phyloP scores from a whole-genome alignment of 2,329 filamentous ascomycete genomes.

The Colletotrichum euphorbiae region DNA sequence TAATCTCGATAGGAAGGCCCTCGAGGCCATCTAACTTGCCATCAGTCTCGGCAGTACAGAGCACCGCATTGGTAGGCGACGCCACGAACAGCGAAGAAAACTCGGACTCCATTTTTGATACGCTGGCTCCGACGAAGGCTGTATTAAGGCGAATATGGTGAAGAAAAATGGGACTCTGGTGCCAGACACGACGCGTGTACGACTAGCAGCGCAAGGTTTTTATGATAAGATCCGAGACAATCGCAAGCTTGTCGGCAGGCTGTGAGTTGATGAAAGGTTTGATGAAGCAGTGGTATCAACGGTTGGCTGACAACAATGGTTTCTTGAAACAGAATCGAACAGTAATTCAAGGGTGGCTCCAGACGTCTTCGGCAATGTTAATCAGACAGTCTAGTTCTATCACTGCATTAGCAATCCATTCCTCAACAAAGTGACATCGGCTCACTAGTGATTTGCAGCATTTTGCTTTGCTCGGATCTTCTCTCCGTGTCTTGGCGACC shows the following conservation, averaged over 20 bases:
- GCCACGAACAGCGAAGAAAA: conserved; percentile 26
- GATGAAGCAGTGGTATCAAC: not conserved
- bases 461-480: conserved; percentile 11
- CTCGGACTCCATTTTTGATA: conserved; percentile 14
- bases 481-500: not conserved
- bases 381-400: conserved; percentile 5
- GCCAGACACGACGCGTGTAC: too few relatives aligned
- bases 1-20: conserved; percentile 58
- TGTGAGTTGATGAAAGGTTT: not conserved
- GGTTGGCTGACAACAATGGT: not conserved
- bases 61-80: not conserved
- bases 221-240: too few relatives aligned
- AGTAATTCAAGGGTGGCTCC: conserved; percentile 6
- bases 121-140: too few relatives aligned
- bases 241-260: too few relatives aligned
- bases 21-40: conserved; percentile 42
- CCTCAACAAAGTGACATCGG: not conserved
- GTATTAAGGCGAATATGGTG: too few relatives aligned
- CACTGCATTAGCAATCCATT: not conserved
- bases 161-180: too few relatives aligned
- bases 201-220: too few relatives aligned
- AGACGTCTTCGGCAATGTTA: conserved; percentile 7
- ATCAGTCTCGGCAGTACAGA: not conserved
- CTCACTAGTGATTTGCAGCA: conserved; percentile 25
- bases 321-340: conserved; percentile 4